Conservation (phyloP, 1,284 basidiomycete species). For the Trametes polyzona region DNA sequence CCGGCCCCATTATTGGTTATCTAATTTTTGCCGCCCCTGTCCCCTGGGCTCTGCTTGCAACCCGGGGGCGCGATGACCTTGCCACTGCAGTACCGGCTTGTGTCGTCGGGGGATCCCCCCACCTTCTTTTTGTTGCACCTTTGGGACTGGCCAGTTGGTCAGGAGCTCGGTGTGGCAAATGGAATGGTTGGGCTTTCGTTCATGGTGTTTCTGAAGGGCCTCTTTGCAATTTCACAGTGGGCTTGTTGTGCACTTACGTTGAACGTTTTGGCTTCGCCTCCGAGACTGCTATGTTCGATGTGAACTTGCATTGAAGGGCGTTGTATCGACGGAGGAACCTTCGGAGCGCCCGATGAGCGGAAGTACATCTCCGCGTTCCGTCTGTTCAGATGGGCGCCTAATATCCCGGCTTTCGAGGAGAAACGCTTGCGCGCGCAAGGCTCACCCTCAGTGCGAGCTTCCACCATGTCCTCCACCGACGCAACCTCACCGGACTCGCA, state of each 20-base stretch:
- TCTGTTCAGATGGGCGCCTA: not conserved
- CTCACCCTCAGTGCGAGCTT: not conserved
- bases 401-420: not conserved
- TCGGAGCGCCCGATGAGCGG: slow-evolving; percentile 4
- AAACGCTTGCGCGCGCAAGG: too few relatives aligned
- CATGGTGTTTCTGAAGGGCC: not conserved
- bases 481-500: not conserved
- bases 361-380: not conserved
- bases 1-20: slow-evolving; percentile 28
- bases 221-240: not conserved
- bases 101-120: slow-evolving; percentile 46
- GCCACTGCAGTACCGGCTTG: slow-evolving; percentile 28
- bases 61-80: slow-evolving; percentile 29
- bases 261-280: not conserved
- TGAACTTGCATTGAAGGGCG: not conserved
- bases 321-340: not conserved
- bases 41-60: slow-evolving; percentile 27
- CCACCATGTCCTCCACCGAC: slow-evolving; percentile 8
- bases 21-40: slow-evolving; percentile 30
- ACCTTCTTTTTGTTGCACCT: slow-evolving; percentile 19
- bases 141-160: slow-evolving; percentile 20
- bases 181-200: slow-evolving; percentile 4
- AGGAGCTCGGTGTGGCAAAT: slow-evolving; percentile 18
- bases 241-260: too few relatives aligned
- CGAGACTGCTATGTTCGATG: too few relatives aligned